A percentile compares a stretch with the other conserved stretches of the same genome.
These are phyloP conservation scores for Tylopilus plumbeoviolaceoides DNA, from an alignment of 768 basidiomycete genomes.

Conservation along the genomic window DNA sequence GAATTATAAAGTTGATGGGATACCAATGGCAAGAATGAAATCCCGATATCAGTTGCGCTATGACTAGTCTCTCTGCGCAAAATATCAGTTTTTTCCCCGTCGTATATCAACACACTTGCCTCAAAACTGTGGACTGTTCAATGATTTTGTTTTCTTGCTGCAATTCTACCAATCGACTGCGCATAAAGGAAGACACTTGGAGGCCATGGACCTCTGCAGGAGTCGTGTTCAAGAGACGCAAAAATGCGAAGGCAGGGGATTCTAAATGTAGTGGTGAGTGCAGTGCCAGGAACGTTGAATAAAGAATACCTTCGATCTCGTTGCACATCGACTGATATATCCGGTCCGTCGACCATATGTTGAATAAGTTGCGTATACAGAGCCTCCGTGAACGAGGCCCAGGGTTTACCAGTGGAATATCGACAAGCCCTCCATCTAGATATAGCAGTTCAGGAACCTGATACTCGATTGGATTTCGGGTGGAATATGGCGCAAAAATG, in stretches of 20 bases:
- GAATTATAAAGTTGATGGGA: conserved; percentile 40
- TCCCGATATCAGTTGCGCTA: conserved; percentile 17
- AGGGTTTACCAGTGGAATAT: conserved; percentile 57
- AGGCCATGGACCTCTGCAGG: conserved; percentile 63
- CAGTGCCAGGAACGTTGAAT: neutral
- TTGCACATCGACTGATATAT: conserved; percentile 66
- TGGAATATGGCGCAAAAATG: conserved; percentile 78
- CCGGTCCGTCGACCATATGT: conserved; percentile 88
- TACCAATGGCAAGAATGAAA: conserved; percentile 11
- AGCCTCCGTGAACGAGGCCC: conserved; percentile 46
- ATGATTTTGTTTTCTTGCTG: conserved; percentile 39
- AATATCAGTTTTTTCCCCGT: conserved; percentile 4
- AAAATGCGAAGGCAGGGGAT: conserved; percentile 66
- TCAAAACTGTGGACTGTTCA: conserved; percentile 41
- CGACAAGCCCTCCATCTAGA: conserved; percentile 68
- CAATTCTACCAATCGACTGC: conserved; percentile 46
- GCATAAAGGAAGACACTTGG: conserved; percentile 57
- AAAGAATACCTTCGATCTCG: conserved; percentile 45
- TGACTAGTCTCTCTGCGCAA: conserved; percentile 19
- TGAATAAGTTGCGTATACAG: conserved; percentile 65
- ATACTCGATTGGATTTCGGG: conserved; percentile 82
- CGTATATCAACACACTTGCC: conserved; percentile 33
- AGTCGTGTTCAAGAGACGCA: conserved; percentile 61
- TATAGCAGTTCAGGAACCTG: conserved; percentile 72
- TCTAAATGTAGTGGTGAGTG: conserved; percentile 33